Conservation (phyloP, 1,139 yeast species). For the Lizanozyma gosingica region DNA sequence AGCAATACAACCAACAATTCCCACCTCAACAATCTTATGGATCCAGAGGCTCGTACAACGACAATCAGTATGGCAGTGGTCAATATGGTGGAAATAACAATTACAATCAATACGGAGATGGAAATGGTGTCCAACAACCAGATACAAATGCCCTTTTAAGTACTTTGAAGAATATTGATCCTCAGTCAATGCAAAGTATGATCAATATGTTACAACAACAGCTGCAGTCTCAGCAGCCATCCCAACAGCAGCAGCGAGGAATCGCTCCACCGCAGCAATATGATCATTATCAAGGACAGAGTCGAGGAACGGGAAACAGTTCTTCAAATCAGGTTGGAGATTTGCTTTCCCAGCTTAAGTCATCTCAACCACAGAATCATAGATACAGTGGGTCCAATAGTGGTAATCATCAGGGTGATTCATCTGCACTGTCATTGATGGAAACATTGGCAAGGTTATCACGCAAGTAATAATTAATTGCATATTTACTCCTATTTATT, state of each 20-base stretch:
- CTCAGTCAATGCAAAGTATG: slow-evolving; percentile 42
- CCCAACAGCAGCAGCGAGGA: slow-evolving; percentile 5
- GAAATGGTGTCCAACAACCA: slow-evolving; percentile 12
- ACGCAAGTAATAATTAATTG: too few species aligned
- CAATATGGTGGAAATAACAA: slow-evolving; percentile 3
- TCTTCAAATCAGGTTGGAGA: too few species aligned
- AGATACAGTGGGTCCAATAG: too few species aligned
- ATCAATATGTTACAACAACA: slow-evolving; percentile 28
- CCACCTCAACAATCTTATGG: slow-evolving; percentile 17
- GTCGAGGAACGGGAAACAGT: too few species aligned
- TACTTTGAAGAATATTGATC: slow-evolving; percentile 41
- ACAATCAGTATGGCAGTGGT: neutral
- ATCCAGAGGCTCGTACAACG: slow-evolving; percentile 14
- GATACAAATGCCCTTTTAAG: slow-evolving; percentile 13
- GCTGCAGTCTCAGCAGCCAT: slow-evolving; percentile 16
- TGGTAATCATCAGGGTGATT: neutral
- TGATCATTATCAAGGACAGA: neutral
- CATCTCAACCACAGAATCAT: neutral
- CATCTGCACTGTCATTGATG: neutral
- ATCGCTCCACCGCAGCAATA: slow-evolving; percentile 2
- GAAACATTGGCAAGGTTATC: neutral
- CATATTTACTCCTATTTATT: too few species aligned
- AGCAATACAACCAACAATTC: slow-evolving; percentile 11
- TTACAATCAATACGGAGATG: slow-evolving; percentile 18
- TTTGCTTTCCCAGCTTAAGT: neutral